Evolutionary conservation across 352 stramenopile genomes (phyloP), one percentile per base, ranked within the genome.

Genomic region (Halophytophthora polymorphica): DNA sequence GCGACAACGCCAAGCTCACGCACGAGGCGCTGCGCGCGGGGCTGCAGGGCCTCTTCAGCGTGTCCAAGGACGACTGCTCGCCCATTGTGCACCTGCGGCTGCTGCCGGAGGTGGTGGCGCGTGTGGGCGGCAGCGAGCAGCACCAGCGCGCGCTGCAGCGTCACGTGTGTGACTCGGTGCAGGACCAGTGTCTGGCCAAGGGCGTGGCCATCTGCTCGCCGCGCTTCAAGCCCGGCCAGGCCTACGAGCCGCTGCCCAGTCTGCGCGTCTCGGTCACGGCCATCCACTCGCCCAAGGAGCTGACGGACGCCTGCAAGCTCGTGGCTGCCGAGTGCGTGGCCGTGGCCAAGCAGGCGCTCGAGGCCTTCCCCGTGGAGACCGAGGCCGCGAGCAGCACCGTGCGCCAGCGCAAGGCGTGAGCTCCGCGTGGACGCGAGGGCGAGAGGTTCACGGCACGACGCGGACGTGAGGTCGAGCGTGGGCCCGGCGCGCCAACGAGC

Each of bases 221-320:
- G 18, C 71, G 77, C 19, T 88, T 90, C 67, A 90, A 93, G 66
- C 70, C 70, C 11, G 56, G 72, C 51, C 76, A 88, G 58, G 58
- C 56, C 37, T 56, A 73, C 31, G 75, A 90, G 53, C 76, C 78
- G 19, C 31, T 90, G 52, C 66, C 80, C 11, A 93, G 79, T 56
- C 70, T 93, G 59, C 82, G 82, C 39, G 67, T 90, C 50, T 86
- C 77, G 17, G 69, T 93, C 35, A 90, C 75, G 43, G 82, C 77
- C 12, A 81, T 81, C 45, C 82, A 93, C 63, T 73, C 73, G 38
- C 29, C 53, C 13, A 61, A 81, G 61, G 72, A 90, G 18, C 51
- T 93, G 15, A 57, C 76, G 44, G 52, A 61, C 3, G 82, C 82
- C 13, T 85, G 71, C 56, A 75, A 79, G 41, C 37, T 68, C 22